These are phyloP conservation scores for Murraya paniculata DNA, from an alignment of 345 rosid species.

Conservation along the genomic window DNA sequence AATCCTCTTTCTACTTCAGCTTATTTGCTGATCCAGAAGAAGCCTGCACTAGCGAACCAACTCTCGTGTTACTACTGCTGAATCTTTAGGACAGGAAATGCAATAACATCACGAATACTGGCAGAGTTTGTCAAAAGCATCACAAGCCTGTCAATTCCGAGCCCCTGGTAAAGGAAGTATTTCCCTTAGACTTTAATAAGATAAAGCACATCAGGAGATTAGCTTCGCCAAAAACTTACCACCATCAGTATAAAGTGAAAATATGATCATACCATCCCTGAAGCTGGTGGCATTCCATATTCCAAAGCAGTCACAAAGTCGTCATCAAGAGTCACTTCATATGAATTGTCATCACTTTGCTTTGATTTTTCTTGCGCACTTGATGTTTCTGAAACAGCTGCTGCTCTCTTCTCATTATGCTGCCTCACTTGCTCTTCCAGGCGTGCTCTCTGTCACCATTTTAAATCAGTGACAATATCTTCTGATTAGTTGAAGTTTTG, in stretches of 20 bases:
- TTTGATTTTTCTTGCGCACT: slow-evolving; percentile 27
- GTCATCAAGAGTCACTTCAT: slow-evolving; percentile 89
- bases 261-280: slow-evolving; percentile 75
- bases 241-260: not conserved
- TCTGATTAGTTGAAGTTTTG: not conserved
- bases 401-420: slow-evolving; percentile 75
- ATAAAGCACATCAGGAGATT: not conserved
- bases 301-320: slow-evolving; percentile 93
- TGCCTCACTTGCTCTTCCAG: slow-evolving; percentile 94
- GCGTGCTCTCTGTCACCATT: slow-evolving; percentile 60
- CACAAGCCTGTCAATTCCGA: slow-evolving; percentile 89
- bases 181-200: not conserved
- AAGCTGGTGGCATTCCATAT: slow-evolving; percentile 98
- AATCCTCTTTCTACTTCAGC: slow-evolving; percentile 4
- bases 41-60: not conserved
- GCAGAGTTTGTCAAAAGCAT: slow-evolving; percentile 87
- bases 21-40: not conserved
- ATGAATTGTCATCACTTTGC: slow-evolving; percentile 61
- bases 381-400: slow-evolving; percentile 29
- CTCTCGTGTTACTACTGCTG: slow-evolving; percentile 44
- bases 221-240: not conserved
- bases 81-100: slow-evolving; percentile 79
- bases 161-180: slow-evolving; percentile 50
- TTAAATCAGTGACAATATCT: slow-evolving; percentile 5
- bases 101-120: slow-evolving; percentile 88